phyloP scores from a whole-genome alignment of 495 filamentous ascomycete species.

The Penicillium egyptiacum region DNA sequence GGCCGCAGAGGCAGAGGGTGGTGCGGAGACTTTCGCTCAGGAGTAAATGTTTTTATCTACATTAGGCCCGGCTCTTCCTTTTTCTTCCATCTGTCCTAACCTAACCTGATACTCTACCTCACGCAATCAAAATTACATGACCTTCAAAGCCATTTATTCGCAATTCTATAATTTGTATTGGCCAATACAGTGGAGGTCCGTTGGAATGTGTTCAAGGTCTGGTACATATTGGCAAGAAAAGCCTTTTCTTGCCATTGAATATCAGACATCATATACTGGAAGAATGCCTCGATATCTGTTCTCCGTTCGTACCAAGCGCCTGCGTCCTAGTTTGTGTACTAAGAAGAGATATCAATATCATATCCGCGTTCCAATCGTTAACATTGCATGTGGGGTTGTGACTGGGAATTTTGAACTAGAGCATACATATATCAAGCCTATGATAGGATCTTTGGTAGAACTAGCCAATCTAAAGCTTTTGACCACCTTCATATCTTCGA shows the following conservation, averaged over 20 bases:
- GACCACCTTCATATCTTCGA: neutral
- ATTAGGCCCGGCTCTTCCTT: conserved; percentile 35
- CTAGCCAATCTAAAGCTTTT: neutral
- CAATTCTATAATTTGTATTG: conserved; percentile 1
- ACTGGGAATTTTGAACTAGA: neutral
- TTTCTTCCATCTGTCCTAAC: conserved; percentile 42
- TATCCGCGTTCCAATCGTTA: neutral
- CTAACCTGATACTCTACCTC: conserved; percentile 40
- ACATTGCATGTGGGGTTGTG: neutral
- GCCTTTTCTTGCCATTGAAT: neutral
- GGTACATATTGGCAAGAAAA: neutral
- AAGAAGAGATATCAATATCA: neutral
- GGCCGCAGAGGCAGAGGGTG: conserved; percentile 50
- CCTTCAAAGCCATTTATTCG: conserved; percentile 26
- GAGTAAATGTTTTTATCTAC: conserved; percentile 43
- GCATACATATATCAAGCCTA: neutral
- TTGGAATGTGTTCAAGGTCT: neutral
- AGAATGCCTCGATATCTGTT: neutral
- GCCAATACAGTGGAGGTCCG: neutral
- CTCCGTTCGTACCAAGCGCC: neutral
- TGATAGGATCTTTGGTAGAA: neutral
- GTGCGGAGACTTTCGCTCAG: conserved; percentile 45
- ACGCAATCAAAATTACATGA: conserved; percentile 48
- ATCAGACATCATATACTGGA: neutral
- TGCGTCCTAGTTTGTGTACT: neutral